Conservation (phyloP, 306 rosid species). For the Rosa lucieae region DNA sequence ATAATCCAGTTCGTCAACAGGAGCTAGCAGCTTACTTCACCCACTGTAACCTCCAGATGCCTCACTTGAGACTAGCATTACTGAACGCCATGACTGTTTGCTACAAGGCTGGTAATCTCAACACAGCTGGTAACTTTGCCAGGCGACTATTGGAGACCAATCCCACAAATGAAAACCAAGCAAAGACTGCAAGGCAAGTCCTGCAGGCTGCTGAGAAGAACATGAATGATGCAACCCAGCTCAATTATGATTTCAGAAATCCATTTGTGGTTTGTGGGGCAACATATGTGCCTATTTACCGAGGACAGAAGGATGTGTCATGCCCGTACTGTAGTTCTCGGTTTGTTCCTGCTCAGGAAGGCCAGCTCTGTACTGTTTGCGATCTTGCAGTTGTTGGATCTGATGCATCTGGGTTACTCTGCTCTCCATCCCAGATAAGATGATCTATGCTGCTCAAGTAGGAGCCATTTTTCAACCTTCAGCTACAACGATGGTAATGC, state of each 20-base stretch:
- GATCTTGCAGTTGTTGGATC: constrained; percentile 72
- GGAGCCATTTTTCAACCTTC: constrained; percentile 14
- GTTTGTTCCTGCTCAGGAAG: constrained; percentile 71
- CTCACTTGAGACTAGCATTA: constrained; percentile 84
- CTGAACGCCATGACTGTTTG: constrained; percentile 77
- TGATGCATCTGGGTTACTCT: constrained; percentile 84
- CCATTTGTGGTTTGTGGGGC: constrained; percentile 86
- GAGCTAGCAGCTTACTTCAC: constrained; percentile 94
- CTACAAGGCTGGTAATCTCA: constrained; percentile 74
- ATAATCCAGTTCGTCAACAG: constrained; percentile 65
- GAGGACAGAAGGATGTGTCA: constrained; percentile 78
- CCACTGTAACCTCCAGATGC: constrained; percentile 79
- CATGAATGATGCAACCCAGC: constrained; percentile 67
- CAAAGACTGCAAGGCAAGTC: constrained; percentile 81
- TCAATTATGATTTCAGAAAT: constrained; percentile 78
- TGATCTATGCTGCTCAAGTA: constrained; percentile 40
- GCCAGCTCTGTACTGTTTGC: constrained; percentile 74
- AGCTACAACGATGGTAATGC: neutral
- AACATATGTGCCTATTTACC: constrained; percentile 78
- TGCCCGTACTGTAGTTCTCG: constrained; percentile 84
- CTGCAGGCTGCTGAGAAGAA: constrained; percentile 81
- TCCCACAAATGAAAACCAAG: constrained; percentile 73
- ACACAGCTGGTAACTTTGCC: constrained; percentile 82
- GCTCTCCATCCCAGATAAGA: constrained; percentile 73
- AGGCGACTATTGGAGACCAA: constrained; percentile 80